phyloP scores from a whole-genome alignment of 257 asterid species.

The Plantago major region DNA sequence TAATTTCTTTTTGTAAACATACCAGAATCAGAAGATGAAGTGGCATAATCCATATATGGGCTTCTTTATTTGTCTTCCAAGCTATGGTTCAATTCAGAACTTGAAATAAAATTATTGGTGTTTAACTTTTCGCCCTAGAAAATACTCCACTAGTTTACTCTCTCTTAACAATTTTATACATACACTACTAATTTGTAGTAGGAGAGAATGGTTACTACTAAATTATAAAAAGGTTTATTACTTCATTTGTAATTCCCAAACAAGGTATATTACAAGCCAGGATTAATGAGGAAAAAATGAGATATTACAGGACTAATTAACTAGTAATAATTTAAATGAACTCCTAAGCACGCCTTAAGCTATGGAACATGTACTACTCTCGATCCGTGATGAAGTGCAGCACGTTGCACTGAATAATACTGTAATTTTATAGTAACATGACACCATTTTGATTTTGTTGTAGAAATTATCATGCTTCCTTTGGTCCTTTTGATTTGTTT shows the following conservation, averaged over 20 bases:
- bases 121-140: too few relatives aligned
- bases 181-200: too few relatives aligned
- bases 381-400: neutral
- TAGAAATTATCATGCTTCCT: neutral
- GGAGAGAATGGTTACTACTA: too few relatives aligned
- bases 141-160: too few relatives aligned
- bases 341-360: constrained; percentile 1
- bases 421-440: neutral
- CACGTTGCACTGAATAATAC: neutral
- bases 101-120: too few relatives aligned
- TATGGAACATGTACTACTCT: neutral
- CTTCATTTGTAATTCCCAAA: too few relatives aligned
- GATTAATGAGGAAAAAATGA: neutral
- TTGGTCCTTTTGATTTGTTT: constrained; percentile 19
- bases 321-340: neutral
- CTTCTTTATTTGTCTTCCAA: too few relatives aligned
- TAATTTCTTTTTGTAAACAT: constrained; percentile 22
- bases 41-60: neutral
- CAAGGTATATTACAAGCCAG: too few relatives aligned
- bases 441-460: neutral
- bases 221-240: too few relatives aligned
- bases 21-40: neutral
- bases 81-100: too few relatives aligned
- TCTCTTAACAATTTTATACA: too few relatives aligned
- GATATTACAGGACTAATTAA: neutral